Conservation (phyloP, 148 eudicot genomes). For the Euryodendron excelsum region DNA sequence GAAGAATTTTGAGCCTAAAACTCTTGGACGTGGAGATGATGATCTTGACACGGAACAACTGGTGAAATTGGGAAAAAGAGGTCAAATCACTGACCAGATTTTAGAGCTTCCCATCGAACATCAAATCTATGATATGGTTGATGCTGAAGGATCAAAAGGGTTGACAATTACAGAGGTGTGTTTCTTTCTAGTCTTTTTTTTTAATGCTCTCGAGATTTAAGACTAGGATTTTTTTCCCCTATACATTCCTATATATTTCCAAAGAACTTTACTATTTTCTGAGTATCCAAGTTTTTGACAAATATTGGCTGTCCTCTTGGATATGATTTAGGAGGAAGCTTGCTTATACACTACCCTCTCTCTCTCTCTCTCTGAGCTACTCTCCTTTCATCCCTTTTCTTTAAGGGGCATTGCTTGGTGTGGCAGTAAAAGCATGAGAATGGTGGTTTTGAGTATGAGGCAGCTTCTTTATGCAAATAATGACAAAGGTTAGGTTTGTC, state of each 20-base stretch:
- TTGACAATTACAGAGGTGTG: slow-evolving; percentile 71
- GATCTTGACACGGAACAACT: slow-evolving; percentile 51
- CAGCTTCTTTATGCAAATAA: no score
- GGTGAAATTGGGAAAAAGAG: slow-evolving; percentile 40
- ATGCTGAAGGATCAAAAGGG: slow-evolving; percentile 82
- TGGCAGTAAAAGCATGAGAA: no score
- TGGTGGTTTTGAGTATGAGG: no score
- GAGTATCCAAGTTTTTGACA: background rate
- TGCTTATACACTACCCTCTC: background rate
- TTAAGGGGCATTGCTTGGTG: background rate
- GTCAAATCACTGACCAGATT: slow-evolving; percentile 73
- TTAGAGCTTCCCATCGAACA: slow-evolving; percentile 92
- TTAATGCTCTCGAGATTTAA: background rate
- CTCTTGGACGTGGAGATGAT: slow-evolving; percentile 43
- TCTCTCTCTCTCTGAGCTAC: background rate
- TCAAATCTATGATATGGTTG: slow-evolving; percentile 84
- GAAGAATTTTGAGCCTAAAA: slow-evolving; percentile 59
- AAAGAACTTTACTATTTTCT: background rate
- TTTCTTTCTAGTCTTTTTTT: background rate
- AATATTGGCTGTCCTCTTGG: background rate
- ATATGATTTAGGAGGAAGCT: background rate
- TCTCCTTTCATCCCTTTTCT: background rate
- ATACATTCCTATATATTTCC: background rate
- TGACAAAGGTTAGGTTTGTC: no score
- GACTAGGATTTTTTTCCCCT: background rate